Evolutionary conservation across 2,329 filamentous ascomycete genomes (phyloP), one percentile per base, ranked within the genome.

Genomic region (Scedosporium minutisporum): DNA sequence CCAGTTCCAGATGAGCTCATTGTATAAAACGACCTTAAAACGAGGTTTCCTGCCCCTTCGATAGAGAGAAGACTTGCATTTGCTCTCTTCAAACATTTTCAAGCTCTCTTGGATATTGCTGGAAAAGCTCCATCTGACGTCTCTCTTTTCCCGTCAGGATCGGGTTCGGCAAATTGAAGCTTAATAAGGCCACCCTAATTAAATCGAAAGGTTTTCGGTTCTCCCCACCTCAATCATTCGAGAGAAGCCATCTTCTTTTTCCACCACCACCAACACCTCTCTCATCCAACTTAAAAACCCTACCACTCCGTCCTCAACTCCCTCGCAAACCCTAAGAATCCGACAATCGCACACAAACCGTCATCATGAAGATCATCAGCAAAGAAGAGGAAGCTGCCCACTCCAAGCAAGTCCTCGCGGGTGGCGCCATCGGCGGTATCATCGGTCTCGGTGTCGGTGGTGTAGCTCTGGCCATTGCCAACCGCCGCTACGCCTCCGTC

Each of bases 371-470:
- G 88, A 81, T 97, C 72, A 83, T 97, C 73, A 96, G 90, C 70
- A 91, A 93, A 74, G 91, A 97, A 84, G 91, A 97, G 79, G 93
- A 97, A 78, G 75, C 81, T 65, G 90, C 84, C 62, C 93, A 97
- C 83, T 96, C 96, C 84, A 78, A 81, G 73, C 80, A 83, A 64
- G 95, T 96, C 65, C 72, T 97, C 68, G 87, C 86, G 73, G 93
- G 92, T 68, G 93, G 95, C 69, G 71, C 86, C 66, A 75, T 89
- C 66, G 95, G 93, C 67, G 90, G 90, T 66, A 61, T 81, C 12
- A 69, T 86, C 55, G 93, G 95, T 66, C 77, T 92, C 2, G 80
- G 77, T 44, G 71, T 86, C 38, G 93, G 93, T 66, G 68, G 84
- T 7, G 80, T 80, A 29, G 91, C 87, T 70, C 88, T 96, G 25